Evolutionary conservation across 352 stramenopile species (phyloP), one percentile per base, ranked within the genome.

Genomic region (Phytophthora hybrid): DNA sequence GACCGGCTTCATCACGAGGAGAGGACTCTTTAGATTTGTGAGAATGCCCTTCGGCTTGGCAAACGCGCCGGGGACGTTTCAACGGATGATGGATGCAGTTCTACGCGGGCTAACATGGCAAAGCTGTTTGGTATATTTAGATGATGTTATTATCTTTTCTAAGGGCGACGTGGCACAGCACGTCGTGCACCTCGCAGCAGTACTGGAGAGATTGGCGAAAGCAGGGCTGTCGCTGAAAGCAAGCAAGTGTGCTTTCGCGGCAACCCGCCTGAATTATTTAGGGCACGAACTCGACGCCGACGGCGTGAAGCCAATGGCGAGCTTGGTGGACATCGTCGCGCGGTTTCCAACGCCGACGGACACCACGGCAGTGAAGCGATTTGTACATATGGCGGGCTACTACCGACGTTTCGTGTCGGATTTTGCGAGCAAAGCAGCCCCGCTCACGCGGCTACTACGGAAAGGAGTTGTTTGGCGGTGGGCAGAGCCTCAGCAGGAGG

Each of bases 371-470:
- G 47, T 81, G 1, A 53, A 58, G 23, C 13, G 70, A 10, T 79
- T 81, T 26, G 70, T 79, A 0, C 66, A 79, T n/a, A 18, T 82
- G 16, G 69, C 69, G 0, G 73, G 66, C 0, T 82, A 80, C 19
- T 82, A 80, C 16, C 29, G 76, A 4, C 26, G 69, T 2, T 80
- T 80, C 39, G 37, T 83, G 0, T 3, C 63, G 1, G 16, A 54
- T 0, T 84, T 80, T 13, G 74, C 61, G 0, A 46, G 19, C 0
- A 64, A 59, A 19, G 39, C 59, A 4, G 31, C 53, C 3, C 66
- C 74, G 0, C 14, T 84, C 10, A 76, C 74, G 2, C 21, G 34
- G 32, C 31, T 84, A 18, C 23, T 78, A 14, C 26, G 68, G 4
- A 84, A 82, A 21, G 19, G 21, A 0, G 10, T 19, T 4, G 44